Percentiles rank a stretch among this genome's conserved stretches.
Evolutionary conservation across 805 yeast genomes (phyloP).

Genomic region (Sugiyamaella chiloensis): DNA sequence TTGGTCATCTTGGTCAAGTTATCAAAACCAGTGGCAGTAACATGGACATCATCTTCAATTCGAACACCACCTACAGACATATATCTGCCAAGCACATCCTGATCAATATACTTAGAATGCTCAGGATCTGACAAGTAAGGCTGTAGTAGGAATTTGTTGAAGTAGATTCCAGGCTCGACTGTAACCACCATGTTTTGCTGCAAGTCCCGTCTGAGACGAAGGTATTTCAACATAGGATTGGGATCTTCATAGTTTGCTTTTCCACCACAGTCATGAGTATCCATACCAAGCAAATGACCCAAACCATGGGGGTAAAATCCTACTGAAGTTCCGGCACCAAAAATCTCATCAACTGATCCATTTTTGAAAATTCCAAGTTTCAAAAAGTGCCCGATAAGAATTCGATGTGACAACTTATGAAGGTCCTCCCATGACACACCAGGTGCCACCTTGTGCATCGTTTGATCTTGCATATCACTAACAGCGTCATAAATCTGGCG

Average conservation of each 20-base stretch:
- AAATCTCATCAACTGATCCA: conserved; percentile 60
- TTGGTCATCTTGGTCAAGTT: conserved; percentile 79
- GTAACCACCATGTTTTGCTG: conserved; percentile 82
- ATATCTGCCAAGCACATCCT: conserved; percentile 66
- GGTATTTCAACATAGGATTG: conserved; percentile 68
- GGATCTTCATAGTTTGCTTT: conserved; percentile 79
- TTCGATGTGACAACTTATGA: conserved; percentile 74
- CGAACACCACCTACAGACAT: conserved; percentile 95
- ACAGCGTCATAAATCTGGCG: conserved; percentile 78
- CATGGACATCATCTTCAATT: conserved; percentile 87
- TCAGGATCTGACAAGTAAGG: conserved; percentile 47
- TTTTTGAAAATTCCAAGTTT: conserved; percentile 70
- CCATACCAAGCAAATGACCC: conserved; percentile 92
- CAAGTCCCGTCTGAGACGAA: conserved; percentile 75
- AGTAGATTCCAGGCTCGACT: conserved; percentile 93
- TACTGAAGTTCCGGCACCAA: conserved; percentile 64
- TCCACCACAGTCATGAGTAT: conserved; percentile 96
- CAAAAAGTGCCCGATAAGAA: conserved; percentile 68
- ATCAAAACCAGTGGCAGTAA: conserved; percentile 74
- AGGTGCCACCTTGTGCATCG: conserved; percentile 72
- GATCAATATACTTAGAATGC: conserved; percentile 57
- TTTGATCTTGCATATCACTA: conserved; percentile 71
- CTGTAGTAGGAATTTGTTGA: conserved; percentile 75
- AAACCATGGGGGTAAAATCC: conserved; percentile 93
- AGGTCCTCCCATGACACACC: conserved; percentile 84